phyloP scores from a whole-genome alignment of 148 eudicot genomes.

The Vaccinium macrocarpon region DNA sequence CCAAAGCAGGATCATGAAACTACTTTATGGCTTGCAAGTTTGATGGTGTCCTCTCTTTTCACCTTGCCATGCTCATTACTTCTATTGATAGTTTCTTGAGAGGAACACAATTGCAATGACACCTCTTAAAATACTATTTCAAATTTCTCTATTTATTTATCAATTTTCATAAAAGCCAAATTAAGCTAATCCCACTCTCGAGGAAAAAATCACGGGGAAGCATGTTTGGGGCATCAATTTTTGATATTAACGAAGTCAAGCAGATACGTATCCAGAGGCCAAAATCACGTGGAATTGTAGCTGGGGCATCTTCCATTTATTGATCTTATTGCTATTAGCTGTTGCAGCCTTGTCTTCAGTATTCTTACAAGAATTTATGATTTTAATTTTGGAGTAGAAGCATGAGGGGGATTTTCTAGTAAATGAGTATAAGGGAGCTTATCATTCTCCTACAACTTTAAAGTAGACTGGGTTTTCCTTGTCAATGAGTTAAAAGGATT shows the following conservation, averaged over 20 bases:
- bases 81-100: background rate
- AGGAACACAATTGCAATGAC: background rate
- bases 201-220: background rate
- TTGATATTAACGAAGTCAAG: background rate
- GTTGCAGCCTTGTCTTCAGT: background rate
- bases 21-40: background rate
- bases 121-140: background rate
- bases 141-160: background rate
- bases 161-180: background rate
- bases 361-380: background rate
- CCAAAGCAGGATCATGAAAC: background rate
- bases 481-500: background rate
- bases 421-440: background rate
- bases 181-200: background rate
- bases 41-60: background rate
- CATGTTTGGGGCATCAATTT: background rate
- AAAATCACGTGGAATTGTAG: background rate
- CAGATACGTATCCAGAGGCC: background rate
- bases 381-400: background rate
- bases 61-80: background rate
- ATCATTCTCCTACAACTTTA: background rate
- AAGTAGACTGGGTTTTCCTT: background rate
- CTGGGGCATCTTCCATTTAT: background rate
- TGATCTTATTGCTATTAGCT: background rate
- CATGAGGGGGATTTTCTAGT: background rate